phyloP scores from a whole-genome alignment of 176 grass and related monocot species.

The Rhynchospora breviuscula region DNA sequence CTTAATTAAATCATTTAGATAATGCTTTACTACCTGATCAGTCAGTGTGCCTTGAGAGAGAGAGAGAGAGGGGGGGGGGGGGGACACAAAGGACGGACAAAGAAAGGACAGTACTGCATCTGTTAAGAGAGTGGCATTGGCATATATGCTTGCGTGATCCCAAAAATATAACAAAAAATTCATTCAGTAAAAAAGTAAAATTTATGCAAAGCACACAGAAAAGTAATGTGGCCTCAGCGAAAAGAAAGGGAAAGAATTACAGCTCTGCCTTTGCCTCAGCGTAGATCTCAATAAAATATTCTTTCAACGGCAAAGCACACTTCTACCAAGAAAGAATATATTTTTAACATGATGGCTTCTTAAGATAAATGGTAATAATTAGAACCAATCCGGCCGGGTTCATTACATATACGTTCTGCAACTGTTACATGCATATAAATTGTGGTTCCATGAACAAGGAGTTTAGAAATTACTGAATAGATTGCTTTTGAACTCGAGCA shows the following conservation, averaged over 20 bases:
- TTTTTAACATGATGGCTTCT: background rate
- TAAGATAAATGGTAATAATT: background rate
- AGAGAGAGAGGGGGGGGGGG: background rate
- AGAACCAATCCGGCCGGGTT: background rate
- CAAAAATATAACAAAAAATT: constrained; percentile 25
- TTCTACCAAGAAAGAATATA: constrained; percentile 13
- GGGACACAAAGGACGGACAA: background rate
- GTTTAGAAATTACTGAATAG: background rate
- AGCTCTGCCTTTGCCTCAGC: constrained; percentile 42
- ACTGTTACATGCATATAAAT: background rate
- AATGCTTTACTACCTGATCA: constrained; percentile 12
- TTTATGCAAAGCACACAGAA: constrained; percentile 63
- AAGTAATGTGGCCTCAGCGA: constrained; percentile 34
- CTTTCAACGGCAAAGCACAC: constrained; percentile 30
- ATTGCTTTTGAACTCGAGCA: background rate
- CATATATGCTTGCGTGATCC: constrained; percentile 19
- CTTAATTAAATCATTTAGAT: constrained; percentile 21
- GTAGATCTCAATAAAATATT: constrained; percentile 84
- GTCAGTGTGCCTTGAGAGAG: constrained; percentile 23
- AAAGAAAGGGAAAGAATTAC: constrained; percentile 46
- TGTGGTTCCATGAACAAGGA: background rate
- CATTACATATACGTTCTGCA: background rate
- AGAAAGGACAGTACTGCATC: constrained; percentile 6
- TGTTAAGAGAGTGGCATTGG: constrained; percentile 2
- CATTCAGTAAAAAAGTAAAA: constrained; percentile 62